Percentiles rank a stretch among this genome's conserved stretches.
Evolutionary conservation across 768 basidiomycete species (phyloP).

Genomic region (Rossbeevera mucosa): DNA sequence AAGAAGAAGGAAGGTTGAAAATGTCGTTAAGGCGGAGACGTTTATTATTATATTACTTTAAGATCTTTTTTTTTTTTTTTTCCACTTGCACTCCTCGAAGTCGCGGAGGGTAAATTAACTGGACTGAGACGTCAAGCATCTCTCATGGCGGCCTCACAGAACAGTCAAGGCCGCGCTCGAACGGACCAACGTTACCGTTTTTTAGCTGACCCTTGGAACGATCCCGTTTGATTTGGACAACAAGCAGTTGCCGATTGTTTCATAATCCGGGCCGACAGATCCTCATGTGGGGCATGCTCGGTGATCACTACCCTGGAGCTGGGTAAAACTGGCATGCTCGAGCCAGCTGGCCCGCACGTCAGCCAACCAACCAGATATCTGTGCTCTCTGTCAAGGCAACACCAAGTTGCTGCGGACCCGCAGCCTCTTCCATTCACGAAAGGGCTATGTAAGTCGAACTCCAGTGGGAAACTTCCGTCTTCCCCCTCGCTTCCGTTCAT

Average conservation of each 20-base stretch:
- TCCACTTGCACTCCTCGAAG: background rate
- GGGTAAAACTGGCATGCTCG: slow-evolving; percentile 8
- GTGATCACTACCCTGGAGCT: background rate
- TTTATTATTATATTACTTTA: slow-evolving; percentile 7
- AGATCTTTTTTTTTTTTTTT: background rate
- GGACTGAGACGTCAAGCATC: slow-evolving; percentile 11
- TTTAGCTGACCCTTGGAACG: background rate
- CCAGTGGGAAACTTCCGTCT: background rate
- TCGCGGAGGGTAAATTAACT: slow-evolving; percentile 2
- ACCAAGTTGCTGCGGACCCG: background rate
- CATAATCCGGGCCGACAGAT: background rate
- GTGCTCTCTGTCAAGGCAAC: background rate
- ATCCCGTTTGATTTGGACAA: background rate
- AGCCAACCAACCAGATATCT: background rate
- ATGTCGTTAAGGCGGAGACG: slow-evolving; percentile 25
- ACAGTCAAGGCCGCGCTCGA: slow-evolving; percentile 8
- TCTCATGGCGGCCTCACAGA: background rate
- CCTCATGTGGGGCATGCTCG: background rate
- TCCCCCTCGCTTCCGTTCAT: slow-evolving; percentile 2
- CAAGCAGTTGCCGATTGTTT: background rate
- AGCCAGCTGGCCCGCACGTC: background rate
- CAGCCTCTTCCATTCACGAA: slow-evolving; percentile 1
- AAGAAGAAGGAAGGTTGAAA: slow-evolving; percentile 11
- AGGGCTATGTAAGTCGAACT: background rate
- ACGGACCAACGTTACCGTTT: background rate